phyloP scores from a whole-genome alignment of 495 filamentous ascomycete species.

The Lichenothelia convexa region DNA sequence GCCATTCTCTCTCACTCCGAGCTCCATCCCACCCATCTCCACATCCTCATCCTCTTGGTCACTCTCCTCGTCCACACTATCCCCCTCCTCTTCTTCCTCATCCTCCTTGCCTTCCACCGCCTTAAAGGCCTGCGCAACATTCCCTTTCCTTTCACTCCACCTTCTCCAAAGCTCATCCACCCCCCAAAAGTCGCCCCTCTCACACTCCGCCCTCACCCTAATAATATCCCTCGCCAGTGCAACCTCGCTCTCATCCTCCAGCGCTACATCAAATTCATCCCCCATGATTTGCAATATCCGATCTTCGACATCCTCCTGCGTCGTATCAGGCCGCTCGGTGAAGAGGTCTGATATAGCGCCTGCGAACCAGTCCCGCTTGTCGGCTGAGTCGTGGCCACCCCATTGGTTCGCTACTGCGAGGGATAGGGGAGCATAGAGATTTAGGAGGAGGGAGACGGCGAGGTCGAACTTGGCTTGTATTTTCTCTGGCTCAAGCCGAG shows the following conservation, averaged over 20 bases:
- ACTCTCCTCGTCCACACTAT: slow-evolving; percentile 29
- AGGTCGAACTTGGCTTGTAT: slow-evolving; percentile 31
- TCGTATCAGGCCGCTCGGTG: slow-evolving; percentile 47
- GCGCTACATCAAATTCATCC: slow-evolving; percentile 81
- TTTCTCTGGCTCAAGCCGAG: too few species aligned
- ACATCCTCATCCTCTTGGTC: slow-evolving; percentile 33
- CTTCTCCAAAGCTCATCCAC: slow-evolving; percentile 48
- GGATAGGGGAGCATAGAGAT: slow-evolving; percentile 70
- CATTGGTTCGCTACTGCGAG: slow-evolving; percentile 74
- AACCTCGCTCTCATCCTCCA: slow-evolving; percentile 74
- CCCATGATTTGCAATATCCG: slow-evolving; percentile 75
- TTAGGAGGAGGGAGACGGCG: slow-evolving; percentile 57
- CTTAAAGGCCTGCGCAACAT: slow-evolving; percentile 24
- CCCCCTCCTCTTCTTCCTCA: slow-evolving; percentile 25
- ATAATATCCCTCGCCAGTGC: slow-evolving; percentile 57
- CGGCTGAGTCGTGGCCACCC: slow-evolving; percentile 67
- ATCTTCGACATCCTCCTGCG: slow-evolving; percentile 66
- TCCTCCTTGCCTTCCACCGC: slow-evolving; percentile 37
- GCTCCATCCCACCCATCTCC: slow-evolving; percentile 44
- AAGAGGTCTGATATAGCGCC: slow-evolving; percentile 77
- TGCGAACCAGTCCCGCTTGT: slow-evolving; percentile 94
- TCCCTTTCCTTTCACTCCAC: slow-evolving; percentile 40
- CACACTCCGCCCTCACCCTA: slow-evolving; percentile 39
- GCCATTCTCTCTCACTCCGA: slow-evolving; percentile 27
- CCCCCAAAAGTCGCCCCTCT: slow-evolving; percentile 42